Base-by-base conservation (phyloP, 768 basidiomycete genomes). In the Phylloporus sp. region DNA sequence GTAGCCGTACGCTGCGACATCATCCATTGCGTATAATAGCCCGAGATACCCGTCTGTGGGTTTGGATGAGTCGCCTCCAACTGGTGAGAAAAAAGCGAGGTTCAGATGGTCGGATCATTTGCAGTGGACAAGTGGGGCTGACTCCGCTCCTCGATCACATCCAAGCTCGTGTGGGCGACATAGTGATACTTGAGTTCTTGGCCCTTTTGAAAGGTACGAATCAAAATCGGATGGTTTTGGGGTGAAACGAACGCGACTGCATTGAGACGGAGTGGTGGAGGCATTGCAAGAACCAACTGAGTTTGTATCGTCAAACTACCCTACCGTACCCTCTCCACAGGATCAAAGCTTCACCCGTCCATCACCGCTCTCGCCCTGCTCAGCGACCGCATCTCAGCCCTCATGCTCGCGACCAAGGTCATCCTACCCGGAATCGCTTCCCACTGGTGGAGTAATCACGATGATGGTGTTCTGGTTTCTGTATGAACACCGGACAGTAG, bases 91-190 rank as follows among this genome's bases (percentile, higher is more conserved):
- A 20, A 24, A 18, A 16, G 1, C 1, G 13, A 27, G 16, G 16
- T 34, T 45, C 28, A 55, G 49, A 45, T 35, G 35, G 38, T 49
- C 12, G 46, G 34, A n/a, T 22, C 40, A 13, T 20, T 38, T 24
- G 32, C 18, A 20, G 39, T 20, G 48, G 38, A 46, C 34, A 31
- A 55, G 47, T n/a, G 45, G 52, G 52, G 67, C 84, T 72, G 61
- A 92, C 92, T 82, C 76, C 90, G 85, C 72, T 95, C 92, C 61
- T 95, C 93, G 60, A 95, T 83, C 50, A 93, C 86, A 69, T 95
- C 92, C 60, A 95, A 71, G 49, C 87, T 87, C 20, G 89, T 93
- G 68, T 95, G 92, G 0, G 92, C 91, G 50, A 93, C 84, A 58
- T 93, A 95, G 70, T 94, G 89, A 62, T 92, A 94, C 64, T 91